These are phyloP conservation scores for Pseudozyma thailandica DNA, from an alignment of 1,284 basidiomycete genomes.

Conservation along the genomic window DNA sequence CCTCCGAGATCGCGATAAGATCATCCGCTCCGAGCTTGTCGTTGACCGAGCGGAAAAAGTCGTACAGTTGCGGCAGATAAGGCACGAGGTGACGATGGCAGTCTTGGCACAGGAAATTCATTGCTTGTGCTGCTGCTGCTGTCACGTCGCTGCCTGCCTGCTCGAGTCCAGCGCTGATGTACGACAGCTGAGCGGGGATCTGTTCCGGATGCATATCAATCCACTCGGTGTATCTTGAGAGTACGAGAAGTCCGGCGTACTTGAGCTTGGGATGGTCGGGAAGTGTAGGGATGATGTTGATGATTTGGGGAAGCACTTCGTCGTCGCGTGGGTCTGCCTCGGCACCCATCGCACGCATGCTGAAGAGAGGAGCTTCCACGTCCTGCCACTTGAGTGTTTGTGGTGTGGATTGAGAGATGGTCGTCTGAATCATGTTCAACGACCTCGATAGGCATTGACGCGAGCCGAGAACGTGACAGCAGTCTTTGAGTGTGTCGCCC, in stretches of 20 bases:
- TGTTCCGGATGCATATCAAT: conserved; percentile 88
- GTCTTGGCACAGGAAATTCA: conserved; percentile 97
- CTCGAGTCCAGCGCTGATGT: conserved; percentile 90
- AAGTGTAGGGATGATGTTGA: conserved; percentile 90
- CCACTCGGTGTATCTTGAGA: conserved; percentile 97
- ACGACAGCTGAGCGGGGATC: conserved; percentile 85
- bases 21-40: conserved; percentile 85
- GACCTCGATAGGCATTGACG: conserved; percentile 84
- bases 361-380: conserved; percentile 96
- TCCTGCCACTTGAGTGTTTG: conserved; percentile 81
- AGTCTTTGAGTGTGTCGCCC: conserved; percentile 99
- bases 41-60: conserved; percentile 83
- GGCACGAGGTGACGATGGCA: conserved; percentile 88
- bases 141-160: conserved; percentile 74
- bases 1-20: conserved; percentile 89
- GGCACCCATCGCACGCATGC: conserved; percentile 97
- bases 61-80: conserved; percentile 89
- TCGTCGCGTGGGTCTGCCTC: conserved; percentile 87
- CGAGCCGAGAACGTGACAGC: conserved; percentile 91
- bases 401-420: conserved; percentile 72
- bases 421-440: conserved; percentile 81
- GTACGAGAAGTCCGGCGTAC: conserved; percentile 93
- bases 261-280: conserved; percentile 90
- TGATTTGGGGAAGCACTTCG: conserved; percentile 88
- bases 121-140: conserved; percentile 92